A percentile compares a stretch with the other conserved stretches of the same genome.
These are phyloP conservation scores for Hypoxylon sp. DNA, from an alignment of 2,329 filamentous ascomycete species.

Conservation along the genomic window DNA sequence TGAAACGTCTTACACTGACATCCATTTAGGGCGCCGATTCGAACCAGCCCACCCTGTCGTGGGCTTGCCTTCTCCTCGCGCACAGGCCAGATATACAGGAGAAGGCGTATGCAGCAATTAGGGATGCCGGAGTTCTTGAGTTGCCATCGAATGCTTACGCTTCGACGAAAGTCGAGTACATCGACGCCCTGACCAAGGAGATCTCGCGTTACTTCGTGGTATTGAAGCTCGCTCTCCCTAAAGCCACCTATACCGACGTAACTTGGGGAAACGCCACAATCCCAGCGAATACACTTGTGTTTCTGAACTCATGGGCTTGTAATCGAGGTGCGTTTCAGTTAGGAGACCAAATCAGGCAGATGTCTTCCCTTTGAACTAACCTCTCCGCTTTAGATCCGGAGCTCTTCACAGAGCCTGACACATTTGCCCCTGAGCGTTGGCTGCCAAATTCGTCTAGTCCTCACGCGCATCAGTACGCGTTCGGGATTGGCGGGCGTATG, in stretches of 20 bases:
- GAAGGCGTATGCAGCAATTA: conserved; percentile 47
- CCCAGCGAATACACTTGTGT: conserved; percentile 67
- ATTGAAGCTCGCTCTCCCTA: conserved; percentile 38
- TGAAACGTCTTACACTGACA: background rate
- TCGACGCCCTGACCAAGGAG: conserved; percentile 41
- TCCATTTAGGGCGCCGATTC: conserved; percentile 48
- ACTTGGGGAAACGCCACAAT: conserved; percentile 54
- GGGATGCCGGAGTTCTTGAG: conserved; percentile 33
- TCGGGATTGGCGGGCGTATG: conserved; percentile 69
- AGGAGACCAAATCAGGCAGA: background rate
- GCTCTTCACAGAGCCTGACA: conserved; percentile 75
- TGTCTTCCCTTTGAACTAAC: background rate
- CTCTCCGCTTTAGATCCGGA: conserved; percentile 61
- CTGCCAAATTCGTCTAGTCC: conserved; percentile 51
- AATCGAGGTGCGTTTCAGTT: conserved; percentile 45
- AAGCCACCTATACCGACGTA: conserved; percentile 48
- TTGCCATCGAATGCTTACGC: conserved; percentile 36
- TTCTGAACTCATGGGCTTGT: conserved; percentile 53
- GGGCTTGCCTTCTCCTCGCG: conserved; percentile 51
- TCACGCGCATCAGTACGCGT: conserved; percentile 66
- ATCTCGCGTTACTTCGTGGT: conserved; percentile 42
- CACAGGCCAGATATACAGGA: conserved; percentile 51
- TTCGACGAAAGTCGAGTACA: conserved; percentile 39
- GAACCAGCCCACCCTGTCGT: conserved; percentile 50
- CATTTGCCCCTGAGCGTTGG: conserved; percentile 68